Base-by-base conservation (phyloP, 306 rosid species). In the Fragaria ananassa region DNA sequence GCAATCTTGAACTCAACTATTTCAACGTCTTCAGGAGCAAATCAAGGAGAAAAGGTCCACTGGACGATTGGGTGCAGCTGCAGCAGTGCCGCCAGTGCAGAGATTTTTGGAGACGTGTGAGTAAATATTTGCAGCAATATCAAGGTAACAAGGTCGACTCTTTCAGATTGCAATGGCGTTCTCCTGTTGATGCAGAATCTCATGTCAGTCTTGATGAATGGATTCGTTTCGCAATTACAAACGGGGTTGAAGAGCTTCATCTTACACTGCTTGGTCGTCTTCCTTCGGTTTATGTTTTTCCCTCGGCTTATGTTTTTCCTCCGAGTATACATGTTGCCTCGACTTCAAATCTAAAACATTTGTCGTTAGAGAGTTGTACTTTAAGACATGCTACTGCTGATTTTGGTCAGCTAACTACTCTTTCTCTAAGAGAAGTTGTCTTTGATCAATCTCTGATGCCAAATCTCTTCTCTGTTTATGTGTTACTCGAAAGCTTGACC, bases 351-450 rank as follows among this genome's bases (percentile, higher is more conserved):
- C 62, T 21, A 2, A 19, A 19, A 21, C 27, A 56, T 56, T 7
- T 56, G 13, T 21, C 62, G 8, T 19, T 56, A 3, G 29, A 56
- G 27, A 9, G 0, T 1, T 21, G 31, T 21, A 56, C 1, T 0
- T 4, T n/a, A 0, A 21, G 27, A 56, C 25, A 1, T 19, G 10
- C 4, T n/a, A n/a, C 62, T 8, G 0, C 9, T 51, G 23, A 18
- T 7, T n/a, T 56, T 8, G 29, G 10, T 57, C 63, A 2, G 31
- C 63, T 57, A 1, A 56, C 62, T 23, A 23, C 29, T n/a, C 63
- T 57, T 23, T 10, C 0, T 4, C 6, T 9, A 1, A n/a, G 21
- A 7, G 2, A 21, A 1, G 18, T n/a, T 31, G 0, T 0, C 0
- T 3, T 62, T 41, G 44, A 29, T 29, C 44, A 0, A 31, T 31